A percentile compares a stretch with the other conserved stretches of the same genome.
phyloP scores from a whole-genome alignment of 768 basidiomycete genomes.

The Pleurotus sapidus region DNA sequence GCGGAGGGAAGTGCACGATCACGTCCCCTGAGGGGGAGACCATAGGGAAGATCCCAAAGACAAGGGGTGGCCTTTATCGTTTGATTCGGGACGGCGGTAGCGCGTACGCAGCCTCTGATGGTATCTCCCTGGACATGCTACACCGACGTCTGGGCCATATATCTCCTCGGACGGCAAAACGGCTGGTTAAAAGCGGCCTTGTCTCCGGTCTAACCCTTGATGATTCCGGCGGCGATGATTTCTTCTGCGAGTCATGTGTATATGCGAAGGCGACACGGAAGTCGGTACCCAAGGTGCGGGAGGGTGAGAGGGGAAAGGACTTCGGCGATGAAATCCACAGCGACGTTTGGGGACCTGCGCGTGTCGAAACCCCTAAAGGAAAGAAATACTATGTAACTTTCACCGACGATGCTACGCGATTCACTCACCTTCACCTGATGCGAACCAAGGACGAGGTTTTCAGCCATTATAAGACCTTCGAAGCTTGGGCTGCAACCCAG shows the following conservation, averaged over 20 bases:
- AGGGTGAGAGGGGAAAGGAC: slow-evolving; percentile 20
- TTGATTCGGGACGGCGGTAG: slow-evolving; percentile 13
- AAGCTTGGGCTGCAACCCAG: slow-evolving; percentile 31
- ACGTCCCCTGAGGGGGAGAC: slow-evolving; percentile 13
- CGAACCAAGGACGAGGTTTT: slow-evolving; percentile 27
- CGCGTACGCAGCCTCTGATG: slow-evolving; percentile 11
- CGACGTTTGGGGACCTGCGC: slow-evolving; percentile 45
- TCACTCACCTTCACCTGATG: slow-evolving; percentile 25
- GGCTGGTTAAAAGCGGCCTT: slow-evolving; percentile 23
- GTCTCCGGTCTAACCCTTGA: slow-evolving; percentile 28
- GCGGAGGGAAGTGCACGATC: slow-evolving; percentile 24
- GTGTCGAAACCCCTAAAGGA: slow-evolving; percentile 19
- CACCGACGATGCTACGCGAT: slow-evolving; percentile 29
- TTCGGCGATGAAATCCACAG: slow-evolving; percentile 35
- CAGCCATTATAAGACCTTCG: slow-evolving; percentile 24
- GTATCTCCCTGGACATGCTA: slow-evolving; percentile 23
- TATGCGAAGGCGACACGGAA: slow-evolving; percentile 38
- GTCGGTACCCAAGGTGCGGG: slow-evolving; percentile 24
- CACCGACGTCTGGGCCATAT: slow-evolving; percentile 35
- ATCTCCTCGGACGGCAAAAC: slow-evolving; percentile 15
- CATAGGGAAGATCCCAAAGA: slow-evolving; percentile 20
- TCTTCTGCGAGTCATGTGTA: slow-evolving; percentile 40
- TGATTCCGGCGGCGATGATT: slow-evolving; percentile 10
- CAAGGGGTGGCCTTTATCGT: slow-evolving; percentile 21
- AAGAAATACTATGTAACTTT: slow-evolving; percentile 33